Evolutionary conservation across 192 early-diverging fungal species (phyloP), one percentile per base, ranked within the genome.

Genomic region (Coemansia biformis): DNA sequence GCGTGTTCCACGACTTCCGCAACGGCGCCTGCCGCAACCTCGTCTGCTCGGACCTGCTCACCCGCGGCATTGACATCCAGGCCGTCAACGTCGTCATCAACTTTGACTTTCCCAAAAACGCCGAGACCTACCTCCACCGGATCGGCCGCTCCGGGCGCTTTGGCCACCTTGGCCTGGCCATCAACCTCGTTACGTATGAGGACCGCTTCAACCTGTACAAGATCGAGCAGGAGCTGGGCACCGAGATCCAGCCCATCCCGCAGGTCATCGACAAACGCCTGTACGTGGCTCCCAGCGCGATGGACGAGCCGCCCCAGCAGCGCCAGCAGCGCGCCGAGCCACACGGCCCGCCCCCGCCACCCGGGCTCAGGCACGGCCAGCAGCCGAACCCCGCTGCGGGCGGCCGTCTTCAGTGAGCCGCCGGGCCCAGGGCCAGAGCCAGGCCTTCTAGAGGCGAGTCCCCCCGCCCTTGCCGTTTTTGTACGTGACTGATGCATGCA

Each of bases 81-180:
- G 94, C 93, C 15, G 96, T 99, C 32, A 97, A 97, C 66, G 94
- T 99, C 13, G 96, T 99, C 41, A 97, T 99, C 81, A 97, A 99
- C 81, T 99, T 97, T 84, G 96, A 99, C 73, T 97, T 99, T 66
- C 94, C 94, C 49, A 97, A 97, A 68, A 99, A 97, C 50, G 90
- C 94, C 26, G 96, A 99, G 76, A 99, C 93, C 2, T 99, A 99
- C 64, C 77, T 99, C 31, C 96, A 99, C 76, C 87, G 96, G 51
- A 99, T 99, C 63, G 96, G 96, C 46, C 87, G 96, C 60, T 93
- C 90, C 35, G 96, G 96, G 11, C 86, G 93, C 48, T 99, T 92
- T 63, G 94, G 87, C 36, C 93, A 96, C 69, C 78, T 96, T 34
- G 94, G 93, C 49, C 73, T 97, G 14, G 96, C 96, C 13, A 99